Base-by-base conservation (phyloP, 2,329 filamentous ascomycete species). In the Lasiodiplodia hormozganensis region DNA sequence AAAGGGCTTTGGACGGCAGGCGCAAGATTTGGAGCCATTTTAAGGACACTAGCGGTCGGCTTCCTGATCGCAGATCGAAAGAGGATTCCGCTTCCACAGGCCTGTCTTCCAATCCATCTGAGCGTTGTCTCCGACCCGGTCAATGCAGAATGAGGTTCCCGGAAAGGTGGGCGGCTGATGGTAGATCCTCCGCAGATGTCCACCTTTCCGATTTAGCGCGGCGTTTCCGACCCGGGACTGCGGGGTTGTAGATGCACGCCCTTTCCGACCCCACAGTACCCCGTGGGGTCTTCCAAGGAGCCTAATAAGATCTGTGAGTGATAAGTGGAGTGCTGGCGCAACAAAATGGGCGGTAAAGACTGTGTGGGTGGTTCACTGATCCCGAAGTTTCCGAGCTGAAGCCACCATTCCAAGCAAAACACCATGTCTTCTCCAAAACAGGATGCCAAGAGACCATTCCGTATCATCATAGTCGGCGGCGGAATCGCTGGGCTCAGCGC, bases 391-490 rank as follows among this genome's bases (percentile, higher is more conserved):
- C 31, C 31, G 31, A 34, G 8, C 31, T 10, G 31, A 34, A 34
- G 31, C 31, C 31, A 34, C 8, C 31, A 34, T 34, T 10, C 31
- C 8, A 34, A 34, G 31, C 31, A 34, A 10, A 2, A 34, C 31
- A 34, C 31, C 7, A 57, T 57, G 54, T n/a, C 31, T 38, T 11
- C 28, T 18, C 4, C 53, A 57, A n/a, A 23, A 2, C 3, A 57
- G 6, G 54, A 11, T 14, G 31, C 7, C 0, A 38, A 69, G 69
- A 70, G 54, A 62, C 70, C 71, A 65, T 77, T 79, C 71, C 73
- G 70, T 58, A 77, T 79, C 68, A 71, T 77, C 69, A 78, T 77
- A 57, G 71, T 73, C n/a, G 71, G 72, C 60, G 70, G 62, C 5
- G 62, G 62, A 4, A 65, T 25, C 14, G 16, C 49, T 49, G 49